These are phyloP conservation scores for Aschersonia sp. DNA, from an alignment of 2,329 filamentous ascomycete genomes.

Conservation along the genomic window DNA sequence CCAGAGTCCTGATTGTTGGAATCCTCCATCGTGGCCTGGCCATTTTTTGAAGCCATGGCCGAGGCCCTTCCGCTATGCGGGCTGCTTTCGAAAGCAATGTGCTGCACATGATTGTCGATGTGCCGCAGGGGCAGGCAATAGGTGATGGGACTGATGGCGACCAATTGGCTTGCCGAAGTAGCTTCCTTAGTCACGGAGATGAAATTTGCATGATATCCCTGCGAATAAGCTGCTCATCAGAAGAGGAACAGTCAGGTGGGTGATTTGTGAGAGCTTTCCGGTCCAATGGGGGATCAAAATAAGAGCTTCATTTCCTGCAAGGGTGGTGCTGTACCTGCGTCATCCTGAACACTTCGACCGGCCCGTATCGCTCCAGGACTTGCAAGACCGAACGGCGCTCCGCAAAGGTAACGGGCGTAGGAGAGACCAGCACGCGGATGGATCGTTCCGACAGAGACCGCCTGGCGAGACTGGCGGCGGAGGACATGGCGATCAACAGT, in stretches of 20 bases:
- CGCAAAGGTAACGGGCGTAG: conserved; percentile 33
- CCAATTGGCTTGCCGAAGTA: conserved; percentile 22
- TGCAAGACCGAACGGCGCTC: conserved; percentile 41
- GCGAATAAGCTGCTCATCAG: neutral
- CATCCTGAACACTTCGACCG: conserved; percentile 36
- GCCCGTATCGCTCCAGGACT: conserved; percentile 32
- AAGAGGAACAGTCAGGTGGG: neutral
- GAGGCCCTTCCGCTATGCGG: neutral
- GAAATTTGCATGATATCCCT: conserved; percentile 35
- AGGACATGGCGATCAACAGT: conserved; percentile 3
- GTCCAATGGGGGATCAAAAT: neutral
- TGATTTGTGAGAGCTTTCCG: neutral
- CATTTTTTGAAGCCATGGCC: too few relatives aligned
- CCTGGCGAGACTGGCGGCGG: conserved; percentile 3
- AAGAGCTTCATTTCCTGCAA: neutral
- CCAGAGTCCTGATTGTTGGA: neutral
- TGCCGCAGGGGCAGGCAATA: conserved; percentile 23
- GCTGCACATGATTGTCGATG: conserved; percentile 15
- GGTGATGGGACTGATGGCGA: conserved; percentile 29
- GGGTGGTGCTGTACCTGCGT: conserved; percentile 5
- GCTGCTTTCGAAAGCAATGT: conserved; percentile 10
- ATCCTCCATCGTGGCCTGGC: too few relatives aligned
- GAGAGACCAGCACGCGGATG: conserved; percentile 37
- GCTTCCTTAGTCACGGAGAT: conserved; percentile 30
- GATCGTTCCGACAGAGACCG: conserved; percentile 16